Base-by-base conservation (phyloP, 208 protist genomes). In the Crithidia acanthocephali region DNA sequence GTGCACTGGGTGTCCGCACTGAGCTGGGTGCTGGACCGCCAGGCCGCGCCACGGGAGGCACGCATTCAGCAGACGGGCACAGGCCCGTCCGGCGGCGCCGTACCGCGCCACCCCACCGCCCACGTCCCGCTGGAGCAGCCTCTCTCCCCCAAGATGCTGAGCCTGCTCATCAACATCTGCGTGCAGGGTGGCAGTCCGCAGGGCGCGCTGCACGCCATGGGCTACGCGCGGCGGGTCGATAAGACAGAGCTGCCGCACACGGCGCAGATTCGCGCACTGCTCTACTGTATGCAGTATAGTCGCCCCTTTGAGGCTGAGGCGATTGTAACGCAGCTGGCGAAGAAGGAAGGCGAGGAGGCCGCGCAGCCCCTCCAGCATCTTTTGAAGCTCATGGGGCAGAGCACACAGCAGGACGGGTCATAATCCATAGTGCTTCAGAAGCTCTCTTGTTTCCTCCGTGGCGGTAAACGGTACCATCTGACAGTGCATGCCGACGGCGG, bases 1-100 rank as follows among this genome's bases (percentile, higher is more conserved):
- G 88, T 96, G 27, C 86, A 93, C 74, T 96, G 92, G 90, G 63
- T 85, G 22, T 89, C 89, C 2, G 92, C 89, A 28, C 74, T 95
- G 32, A 87, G 87, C 68, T 94, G 89, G 81, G 81, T 83, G n/a
- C 78, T 75, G 4, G 52, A 83, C 22, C 74, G 88, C 50, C 85
- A 88, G 64, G 84, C 83, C 16, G 74, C 82, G 2, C 48, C 65
- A 28, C 64, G 62, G 3, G 83, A 91, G 56, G 61, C 56, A 2
- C 80, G 87, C 32, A 88, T 96, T 37, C 50, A 71, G 2, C 62
- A 69, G 51, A 92, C 91, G 0, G 91, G 85, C 28, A 93, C 88
- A 4, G 88, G 83, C 9, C 53, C 72, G 32, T 93, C 86, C 11
- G 2, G 3, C 7, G 91, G 91, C 37, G 84, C 81, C 3, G 16